Conservation (phyloP, 108 stramenopile genomes). For the Skeletonema grethae region DNA sequence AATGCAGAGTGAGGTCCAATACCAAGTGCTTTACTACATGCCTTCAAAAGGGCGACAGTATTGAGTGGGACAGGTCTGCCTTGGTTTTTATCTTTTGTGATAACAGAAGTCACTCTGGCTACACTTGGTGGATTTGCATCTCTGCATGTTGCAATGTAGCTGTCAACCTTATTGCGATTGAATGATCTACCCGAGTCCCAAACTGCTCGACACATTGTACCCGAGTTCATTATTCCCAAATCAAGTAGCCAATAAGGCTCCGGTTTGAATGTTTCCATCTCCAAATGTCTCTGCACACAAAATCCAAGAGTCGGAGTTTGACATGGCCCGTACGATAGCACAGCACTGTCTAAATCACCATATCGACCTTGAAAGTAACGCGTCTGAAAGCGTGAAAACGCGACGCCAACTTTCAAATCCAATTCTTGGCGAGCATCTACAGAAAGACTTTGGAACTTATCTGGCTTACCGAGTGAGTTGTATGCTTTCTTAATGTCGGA, state of each 20-base stretch:
- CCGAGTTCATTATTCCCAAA: slow-evolving; percentile 74
- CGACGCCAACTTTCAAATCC: slow-evolving; percentile 95
- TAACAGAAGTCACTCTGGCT: slow-evolving; percentile 65
- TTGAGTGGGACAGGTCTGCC: slow-evolving; percentile 83
- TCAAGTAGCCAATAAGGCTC: slow-evolving; percentile 89
- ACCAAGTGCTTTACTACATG: slow-evolving; percentile 81
- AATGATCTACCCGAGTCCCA: slow-evolving; percentile 82
- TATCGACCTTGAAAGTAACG: slow-evolving; percentile 90
- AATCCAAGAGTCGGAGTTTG: slow-evolving; percentile 97
- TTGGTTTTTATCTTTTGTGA: slow-evolving; percentile 84
- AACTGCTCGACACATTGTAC: slow-evolving; percentile 64
- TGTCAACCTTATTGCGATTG: slow-evolving; percentile 66
- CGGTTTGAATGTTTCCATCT: slow-evolving; percentile 93
- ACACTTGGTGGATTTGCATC: slow-evolving; percentile 41
- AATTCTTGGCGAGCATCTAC: slow-evolving; percentile 97
- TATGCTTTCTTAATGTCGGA: slow-evolving; percentile 92
- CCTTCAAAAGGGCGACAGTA: slow-evolving; percentile 79
- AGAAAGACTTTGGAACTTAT: slow-evolving; percentile 83
- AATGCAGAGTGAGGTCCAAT: slow-evolving; percentile 86
- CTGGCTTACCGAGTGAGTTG: slow-evolving; percentile 80
- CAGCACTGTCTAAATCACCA: slow-evolving; percentile 87
- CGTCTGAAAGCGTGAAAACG: slow-evolving; percentile 96
- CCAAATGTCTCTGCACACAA: slow-evolving; percentile 92
- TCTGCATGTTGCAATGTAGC: slow-evolving; percentile 53
- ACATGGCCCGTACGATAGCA: slow-evolving; percentile 96